A percentile compares a stretch with the other conserved stretches of the same genome.
phyloP scores from a whole-genome alignment of 192 early-diverging fungal species.

The Chytriomyces sp. region DNA sequence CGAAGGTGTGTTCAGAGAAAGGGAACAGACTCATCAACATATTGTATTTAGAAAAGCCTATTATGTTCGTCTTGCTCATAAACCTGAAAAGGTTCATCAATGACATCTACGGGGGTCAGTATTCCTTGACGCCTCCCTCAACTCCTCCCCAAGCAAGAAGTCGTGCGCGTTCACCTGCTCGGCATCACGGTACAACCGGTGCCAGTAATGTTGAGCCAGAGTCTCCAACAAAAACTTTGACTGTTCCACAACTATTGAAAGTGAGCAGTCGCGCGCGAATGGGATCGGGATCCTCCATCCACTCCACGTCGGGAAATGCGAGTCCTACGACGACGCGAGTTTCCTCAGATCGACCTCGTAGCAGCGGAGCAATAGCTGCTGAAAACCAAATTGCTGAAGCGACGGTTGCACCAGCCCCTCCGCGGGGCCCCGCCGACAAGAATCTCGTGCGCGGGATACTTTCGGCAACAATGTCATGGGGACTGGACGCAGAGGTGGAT shows the following conservation, averaged over 20 bases:
- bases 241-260: neutral
- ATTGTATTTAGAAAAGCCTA: constrained; percentile 13
- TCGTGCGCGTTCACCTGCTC: neutral
- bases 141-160: constrained; percentile 6
- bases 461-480: constrained; percentile 52
- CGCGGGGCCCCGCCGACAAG: constrained; percentile 6
- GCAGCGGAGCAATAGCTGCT: neutral
- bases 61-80: constrained; percentile 28
- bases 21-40: neutral
- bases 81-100: constrained; percentile 56
- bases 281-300: neutral
- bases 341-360: neutral
- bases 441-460: constrained; percentile 23
- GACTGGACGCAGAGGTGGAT: constrained; percentile 57
- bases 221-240: neutral
- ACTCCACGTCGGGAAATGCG: neutral
- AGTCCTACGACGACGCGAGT: neutral
- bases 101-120: constrained; percentile 48
- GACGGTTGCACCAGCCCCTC: neutral
- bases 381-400: neutral
- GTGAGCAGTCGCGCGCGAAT: neutral
- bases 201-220: neutral
- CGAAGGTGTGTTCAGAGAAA: neutral
- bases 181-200: neutral
- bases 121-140: constrained; percentile 30